Conservation (phyloP, 1,284 basidiomycete genomes). For the Heterobasidion parviporum region DNA sequence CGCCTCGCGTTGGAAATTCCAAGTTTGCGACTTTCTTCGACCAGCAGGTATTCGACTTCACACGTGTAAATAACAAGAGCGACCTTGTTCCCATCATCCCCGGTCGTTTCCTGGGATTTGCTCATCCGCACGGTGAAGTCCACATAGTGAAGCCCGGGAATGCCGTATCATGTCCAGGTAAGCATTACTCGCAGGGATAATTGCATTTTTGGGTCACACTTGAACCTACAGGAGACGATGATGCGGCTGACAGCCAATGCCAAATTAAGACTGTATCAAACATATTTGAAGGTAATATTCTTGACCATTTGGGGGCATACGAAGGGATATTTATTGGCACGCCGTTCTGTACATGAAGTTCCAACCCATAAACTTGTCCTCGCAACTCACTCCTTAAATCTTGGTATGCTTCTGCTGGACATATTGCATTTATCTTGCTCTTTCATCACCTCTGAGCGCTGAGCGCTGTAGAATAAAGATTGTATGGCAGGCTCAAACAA, state of each 20-base stretch:
- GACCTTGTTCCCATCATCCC: conserved; percentile 34
- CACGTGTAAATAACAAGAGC: conserved; percentile 27
- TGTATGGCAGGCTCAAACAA: too few species aligned
- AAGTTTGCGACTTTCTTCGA: conserved; percentile 25
- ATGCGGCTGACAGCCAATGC: conserved; percentile 15
- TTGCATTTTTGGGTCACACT: background rate
- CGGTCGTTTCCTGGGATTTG: conserved; percentile 29
- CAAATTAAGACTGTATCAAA: conserved; percentile 14
- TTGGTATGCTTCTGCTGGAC: too few species aligned
- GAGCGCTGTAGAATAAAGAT: too few species aligned
- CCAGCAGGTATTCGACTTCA: conserved; percentile 23
- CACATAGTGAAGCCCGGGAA: conserved; percentile 23
- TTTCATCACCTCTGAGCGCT: too few species aligned
- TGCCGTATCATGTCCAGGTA: conserved; percentile 23
- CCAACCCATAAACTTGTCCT: too few species aligned
- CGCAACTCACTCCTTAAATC: too few species aligned
- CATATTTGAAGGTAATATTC: conserved; percentile 11
- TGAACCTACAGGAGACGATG: conserved; percentile 10
- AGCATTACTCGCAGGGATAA: background rate
- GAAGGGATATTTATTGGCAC: conserved; percentile 17
- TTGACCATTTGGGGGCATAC: conserved; percentile 18
- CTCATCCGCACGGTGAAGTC: conserved; percentile 27
- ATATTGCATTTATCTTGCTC: too few species aligned
- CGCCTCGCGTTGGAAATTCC: conserved; percentile 29
- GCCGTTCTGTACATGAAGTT: conserved; percentile 8